Base-by-base conservation (phyloP, 805 yeast species). In the Wickerhamiella australiensis region DNA sequence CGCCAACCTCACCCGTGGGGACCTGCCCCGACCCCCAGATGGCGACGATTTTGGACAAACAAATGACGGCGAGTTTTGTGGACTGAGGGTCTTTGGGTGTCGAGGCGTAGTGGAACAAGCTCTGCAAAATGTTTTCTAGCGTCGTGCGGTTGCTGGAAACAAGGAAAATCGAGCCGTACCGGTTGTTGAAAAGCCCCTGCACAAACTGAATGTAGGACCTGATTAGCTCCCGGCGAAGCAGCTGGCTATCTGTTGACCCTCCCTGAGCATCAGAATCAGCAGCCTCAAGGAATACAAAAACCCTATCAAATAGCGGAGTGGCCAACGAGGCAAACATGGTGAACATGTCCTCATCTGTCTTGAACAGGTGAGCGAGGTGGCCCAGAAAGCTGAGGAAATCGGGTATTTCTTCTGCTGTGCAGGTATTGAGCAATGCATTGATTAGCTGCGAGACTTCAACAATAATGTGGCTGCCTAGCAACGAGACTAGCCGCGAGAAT, bases 321-420 rank as follows among this genome's bases (percentile, higher is more conserved):
- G 86, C 63, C 52, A 92, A 68, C 50, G 80, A 79, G 58, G 82
- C 78, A 54, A 90, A 70, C 65, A 90, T 69, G 57, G 79, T 78
- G 64, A 84, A 86, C 49, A 87, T 77, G 41, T 72, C 74, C 40
- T 76, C 78, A 56, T 84, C 80, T 42, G 71, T 71, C 59, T 78
- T 76, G 66, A 81, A 86, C 55, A 73, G 76, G 63, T 90, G 96
- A 47, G 83, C 76, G 53, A 92, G 76, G 66, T 92, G 97, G 4
- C 94, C 88, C 53, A 92, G 67, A 63, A 92, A 90, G 36, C 90
- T 76, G 50, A 87, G 67, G 61, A 92, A 86, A 60, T 87, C 95
- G 35, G 75, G 73, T 61, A 90, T 68, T 62, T 88, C 96, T 48
- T 71, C 67, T 11, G 75, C 65, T 51, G 75, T 76, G 57, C 81